Conservation (phyloP, 1,284 basidiomycete species). For the Cryptococcus deneoformans region DNA sequence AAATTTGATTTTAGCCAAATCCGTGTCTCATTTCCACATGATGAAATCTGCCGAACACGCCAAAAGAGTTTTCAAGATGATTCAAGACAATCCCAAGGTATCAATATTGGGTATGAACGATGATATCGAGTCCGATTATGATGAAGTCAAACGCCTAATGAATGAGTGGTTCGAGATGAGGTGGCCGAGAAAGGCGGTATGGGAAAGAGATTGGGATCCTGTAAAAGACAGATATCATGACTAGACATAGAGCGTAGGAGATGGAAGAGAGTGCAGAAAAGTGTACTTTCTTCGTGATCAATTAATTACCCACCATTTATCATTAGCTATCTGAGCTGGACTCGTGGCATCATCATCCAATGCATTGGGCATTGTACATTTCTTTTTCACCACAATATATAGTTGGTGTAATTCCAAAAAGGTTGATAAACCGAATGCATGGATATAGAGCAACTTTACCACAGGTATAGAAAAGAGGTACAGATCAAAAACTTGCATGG, state of each 20-base stretch:
- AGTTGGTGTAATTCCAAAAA: too few species aligned
- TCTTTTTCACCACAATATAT: too few species aligned
- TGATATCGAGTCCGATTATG: constrained; percentile 40
- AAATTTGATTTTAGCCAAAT: constrained; percentile 15
- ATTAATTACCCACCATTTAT: too few species aligned
- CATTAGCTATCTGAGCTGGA: too few species aligned
- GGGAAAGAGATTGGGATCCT: constrained; percentile 35
- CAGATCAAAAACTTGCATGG: too few species aligned
- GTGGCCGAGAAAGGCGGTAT: constrained; percentile 40
- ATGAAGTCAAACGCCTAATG: constrained; percentile 28
- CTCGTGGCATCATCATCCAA: too few species aligned
- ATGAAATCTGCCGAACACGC: constrained; percentile 30
- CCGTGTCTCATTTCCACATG: constrained; percentile 42
- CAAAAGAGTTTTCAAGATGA: constrained; percentile 22
- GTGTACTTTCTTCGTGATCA: too few species aligned
- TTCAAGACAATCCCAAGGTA: constrained; percentile 25
- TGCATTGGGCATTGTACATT: too few species aligned
- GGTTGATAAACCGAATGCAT: too few species aligned
- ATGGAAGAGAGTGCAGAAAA: too few species aligned
- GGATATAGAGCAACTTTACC: too few species aligned
- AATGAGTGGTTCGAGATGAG: constrained; percentile 37
- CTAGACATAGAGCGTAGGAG: background rate
- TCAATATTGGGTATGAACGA: constrained; percentile 44
- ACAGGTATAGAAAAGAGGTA: too few species aligned
- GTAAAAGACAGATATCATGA: constrained; percentile 12